Conservation (phyloP, 495 filamentous ascomycete genomes). For the Penicillium pulvis region DNA sequence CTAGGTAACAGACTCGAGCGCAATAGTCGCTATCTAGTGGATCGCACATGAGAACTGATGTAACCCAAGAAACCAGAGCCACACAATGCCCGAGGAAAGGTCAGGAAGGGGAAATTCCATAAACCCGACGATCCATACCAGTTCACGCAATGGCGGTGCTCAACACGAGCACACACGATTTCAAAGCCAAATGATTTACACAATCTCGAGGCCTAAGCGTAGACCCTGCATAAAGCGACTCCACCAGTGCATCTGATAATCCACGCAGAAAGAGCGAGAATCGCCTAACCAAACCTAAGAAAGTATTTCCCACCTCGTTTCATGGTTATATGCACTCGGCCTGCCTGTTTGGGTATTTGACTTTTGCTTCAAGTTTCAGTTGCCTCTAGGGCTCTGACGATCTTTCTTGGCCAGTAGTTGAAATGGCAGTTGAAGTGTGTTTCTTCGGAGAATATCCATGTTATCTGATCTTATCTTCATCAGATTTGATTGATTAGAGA, state of each 20-base stretch:
- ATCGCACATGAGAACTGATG: background rate
- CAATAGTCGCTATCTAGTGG: background rate
- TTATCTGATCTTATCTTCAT: slow-evolving; percentile 1
- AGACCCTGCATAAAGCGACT: background rate
- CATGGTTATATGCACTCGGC: background rate
- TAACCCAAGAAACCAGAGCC: background rate
- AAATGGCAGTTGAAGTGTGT: background rate
- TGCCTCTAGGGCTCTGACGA: background rate
- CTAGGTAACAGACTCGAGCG: too few relatives aligned
- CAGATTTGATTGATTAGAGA: slow-evolving; percentile 1
- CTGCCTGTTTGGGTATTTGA: background rate
- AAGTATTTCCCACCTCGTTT: background rate
- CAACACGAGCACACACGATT: background rate
- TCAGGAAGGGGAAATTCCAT: background rate
- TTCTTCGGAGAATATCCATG: background rate
- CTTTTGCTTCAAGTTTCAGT: background rate
- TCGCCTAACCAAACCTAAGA: background rate
- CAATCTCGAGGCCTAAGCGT: too few relatives aligned
- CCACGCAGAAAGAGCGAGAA: background rate
- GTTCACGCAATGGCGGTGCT: background rate
- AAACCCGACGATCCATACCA: background rate
- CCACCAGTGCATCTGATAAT: background rate
- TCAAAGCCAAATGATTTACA: background rate
- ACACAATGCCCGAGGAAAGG: background rate
- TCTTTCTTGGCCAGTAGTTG: background rate